A percentile compares a stretch with the other conserved stretches of the same genome.
These are phyloP conservation scores for Colletotrichum agaves DNA, from an alignment of 2,329 filamentous ascomycete genomes.

Conservation along the genomic window DNA sequence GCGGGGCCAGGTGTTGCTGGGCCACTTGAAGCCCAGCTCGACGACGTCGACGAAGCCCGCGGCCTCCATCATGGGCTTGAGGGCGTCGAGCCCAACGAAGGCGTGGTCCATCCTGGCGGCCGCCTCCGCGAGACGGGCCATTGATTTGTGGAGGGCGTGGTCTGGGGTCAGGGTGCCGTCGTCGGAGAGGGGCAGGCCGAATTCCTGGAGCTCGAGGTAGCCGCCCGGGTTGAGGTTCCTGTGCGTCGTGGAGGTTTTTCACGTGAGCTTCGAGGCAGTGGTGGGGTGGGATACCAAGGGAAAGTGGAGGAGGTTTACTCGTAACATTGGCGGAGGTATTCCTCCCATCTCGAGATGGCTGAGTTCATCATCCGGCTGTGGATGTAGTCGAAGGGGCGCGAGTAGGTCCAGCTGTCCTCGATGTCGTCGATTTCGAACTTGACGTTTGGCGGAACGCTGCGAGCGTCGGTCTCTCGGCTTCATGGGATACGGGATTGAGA, in stretches of 20 bases:
- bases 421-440: slow-evolving; percentile 54
- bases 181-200: slow-evolving; percentile 32
- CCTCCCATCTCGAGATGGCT: slow-evolving; percentile 64
- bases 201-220: slow-evolving; percentile 36
- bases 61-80: slow-evolving; percentile 40
- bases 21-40: slow-evolving; percentile 47
- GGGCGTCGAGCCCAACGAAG: slow-evolving; percentile 27
- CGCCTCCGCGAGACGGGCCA: slow-evolving; percentile 41
- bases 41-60: slow-evolving; percentile 50
- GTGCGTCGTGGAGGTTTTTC: slow-evolving; percentile 40
- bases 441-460: slow-evolving; percentile 53
- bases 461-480: not conserved
- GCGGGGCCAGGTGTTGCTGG: slow-evolving; percentile 51
- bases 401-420: slow-evolving; percentile 43
- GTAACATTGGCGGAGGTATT: slow-evolving; percentile 60
- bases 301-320: slow-evolving; percentile 47
- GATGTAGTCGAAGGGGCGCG: slow-evolving; percentile 65
- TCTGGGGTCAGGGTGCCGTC: slow-evolving; percentile 29
- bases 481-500: not conserved
- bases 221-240: slow-evolving; percentile 32
- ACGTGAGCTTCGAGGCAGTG: slow-evolving; percentile 51
- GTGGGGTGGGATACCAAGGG: slow-evolving; percentile 43
- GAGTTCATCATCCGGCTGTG: slow-evolving; percentile 67
- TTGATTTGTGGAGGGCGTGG: slow-evolving; percentile 40
- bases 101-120: slow-evolving; percentile 30